phyloP scores from a whole-genome alignment of 1,284 basidiomycete species.

The Flammula alnicola region DNA sequence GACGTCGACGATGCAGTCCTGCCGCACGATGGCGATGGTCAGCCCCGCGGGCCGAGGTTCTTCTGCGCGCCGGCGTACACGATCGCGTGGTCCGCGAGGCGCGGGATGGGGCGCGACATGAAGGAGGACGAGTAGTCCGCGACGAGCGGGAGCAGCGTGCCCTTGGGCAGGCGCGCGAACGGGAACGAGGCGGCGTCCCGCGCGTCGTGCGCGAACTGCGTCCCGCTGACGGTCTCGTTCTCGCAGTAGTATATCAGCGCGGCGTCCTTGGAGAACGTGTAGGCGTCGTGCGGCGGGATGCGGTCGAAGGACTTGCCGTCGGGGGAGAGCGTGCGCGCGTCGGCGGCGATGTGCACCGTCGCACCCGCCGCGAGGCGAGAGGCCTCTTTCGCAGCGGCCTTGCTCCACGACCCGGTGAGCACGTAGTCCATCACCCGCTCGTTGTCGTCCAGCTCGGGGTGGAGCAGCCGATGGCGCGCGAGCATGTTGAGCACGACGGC shows the following conservation, averaged over 20 bases:
- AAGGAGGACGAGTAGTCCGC: conserved; percentile 98
- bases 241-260: conserved; percentile 99
- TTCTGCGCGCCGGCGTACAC: conserved; percentile 99
- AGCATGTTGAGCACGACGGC: conserved; percentile 89
- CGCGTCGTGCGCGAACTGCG: conserved; percentile 79
- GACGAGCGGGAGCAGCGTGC: conserved; percentile 79
- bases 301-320: conserved; percentile 78
- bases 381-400: conserved; percentile 85
- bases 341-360: conserved; percentile 71
- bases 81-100: conserved; percentile 86
- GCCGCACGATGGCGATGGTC: conserved; percentile 91
- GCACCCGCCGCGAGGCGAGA: conserved; percentile 56
- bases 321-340: conserved; percentile 63
- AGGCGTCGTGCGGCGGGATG: conserved; percentile 77
- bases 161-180: conserved; percentile 73
- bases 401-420: conserved; percentile 91
- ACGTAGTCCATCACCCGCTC: conserved; percentile 83
- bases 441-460: conserved; percentile 57
- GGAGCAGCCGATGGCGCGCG: conserved; percentile 73
- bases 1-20: conserved; percentile 90
- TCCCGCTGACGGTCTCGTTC: conserved; percentile 98
- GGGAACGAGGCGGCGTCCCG: conserved; percentile 77
- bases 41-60: conserved; percentile 95
- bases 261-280: conserved; percentile 79
- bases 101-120: conserved; percentile 93